Conservation (phyloP, 441 rosid genomes). For the Euphorbia corollata region DNA sequence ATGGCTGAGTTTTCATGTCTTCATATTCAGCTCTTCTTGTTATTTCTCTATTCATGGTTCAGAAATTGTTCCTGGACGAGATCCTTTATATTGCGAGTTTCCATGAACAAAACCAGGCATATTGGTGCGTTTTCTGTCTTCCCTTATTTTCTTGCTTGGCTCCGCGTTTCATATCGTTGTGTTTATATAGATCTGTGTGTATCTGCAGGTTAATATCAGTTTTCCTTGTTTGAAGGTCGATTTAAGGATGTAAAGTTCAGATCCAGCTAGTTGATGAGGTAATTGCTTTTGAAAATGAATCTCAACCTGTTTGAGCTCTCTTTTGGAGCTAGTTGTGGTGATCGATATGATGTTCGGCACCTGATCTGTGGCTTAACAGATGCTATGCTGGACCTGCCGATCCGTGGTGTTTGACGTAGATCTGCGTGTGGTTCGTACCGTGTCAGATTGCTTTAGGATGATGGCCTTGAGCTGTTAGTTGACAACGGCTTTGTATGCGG, state of each 20-base stretch:
- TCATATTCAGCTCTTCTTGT: too few species aligned
- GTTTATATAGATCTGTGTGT: background rate
- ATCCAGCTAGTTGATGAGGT: background rate
- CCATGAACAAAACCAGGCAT: background rate
- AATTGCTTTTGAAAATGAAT: background rate
- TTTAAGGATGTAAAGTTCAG: background rate
- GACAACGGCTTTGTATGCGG: background rate
- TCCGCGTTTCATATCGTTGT: background rate
- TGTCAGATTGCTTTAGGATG: background rate
- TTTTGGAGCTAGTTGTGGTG: background rate
- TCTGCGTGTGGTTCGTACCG: background rate
- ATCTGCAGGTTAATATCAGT: background rate
- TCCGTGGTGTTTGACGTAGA: background rate
- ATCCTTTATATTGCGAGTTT: too few species aligned
- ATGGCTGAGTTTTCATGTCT: too few species aligned
- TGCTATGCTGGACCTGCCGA: too few species aligned
- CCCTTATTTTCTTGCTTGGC: background rate
- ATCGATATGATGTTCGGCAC: background rate
- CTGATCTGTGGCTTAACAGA: background rate
- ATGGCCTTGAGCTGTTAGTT: background rate
- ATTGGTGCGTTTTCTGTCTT: background rate
- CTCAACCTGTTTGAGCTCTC: background rate
- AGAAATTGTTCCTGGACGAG: too few species aligned
- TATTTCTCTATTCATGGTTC: background rate
- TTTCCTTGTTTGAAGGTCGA: background rate